phyloP scores from a whole-genome alignment of 2,329 filamentous ascomycete species.

The Monilinia vaccinii-corymbosi region DNA sequence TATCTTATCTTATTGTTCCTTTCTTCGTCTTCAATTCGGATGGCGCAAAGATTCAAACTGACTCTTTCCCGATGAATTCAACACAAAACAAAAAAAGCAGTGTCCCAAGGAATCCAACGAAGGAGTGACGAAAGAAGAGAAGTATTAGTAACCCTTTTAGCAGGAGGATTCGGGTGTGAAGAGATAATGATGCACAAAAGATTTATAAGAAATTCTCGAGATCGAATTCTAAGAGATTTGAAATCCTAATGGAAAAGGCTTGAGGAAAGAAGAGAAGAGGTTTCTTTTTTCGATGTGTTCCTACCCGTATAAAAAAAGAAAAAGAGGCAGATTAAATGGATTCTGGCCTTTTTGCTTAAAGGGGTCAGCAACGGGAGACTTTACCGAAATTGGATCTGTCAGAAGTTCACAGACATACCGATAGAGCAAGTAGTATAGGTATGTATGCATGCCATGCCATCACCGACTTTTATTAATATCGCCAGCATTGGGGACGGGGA shows the following conservation, averaged over 20 bases:
- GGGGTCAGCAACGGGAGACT: background rate
- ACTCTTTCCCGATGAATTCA: background rate
- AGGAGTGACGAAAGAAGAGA: conserved; percentile 1
- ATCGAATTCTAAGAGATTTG: background rate
- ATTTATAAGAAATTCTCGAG: background rate
- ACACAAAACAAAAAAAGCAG: background rate
- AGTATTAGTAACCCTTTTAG: background rate
- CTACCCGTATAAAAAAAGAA: background rate
- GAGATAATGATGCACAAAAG: background rate
- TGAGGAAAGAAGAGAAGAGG: background rate
- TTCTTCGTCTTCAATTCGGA: background rate
- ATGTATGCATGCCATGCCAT: background rate
- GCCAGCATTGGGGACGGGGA: background rate
- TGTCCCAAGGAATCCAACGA: background rate
- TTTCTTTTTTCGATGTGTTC: conserved; percentile 6
- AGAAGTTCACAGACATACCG: background rate
- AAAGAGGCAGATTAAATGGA: background rate
- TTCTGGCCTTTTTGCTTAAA: conserved; percentile 1
- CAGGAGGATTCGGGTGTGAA: background rate
- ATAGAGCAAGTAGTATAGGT: no score
- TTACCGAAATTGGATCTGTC: conserved; percentile 9
- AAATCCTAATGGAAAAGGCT: background rate
- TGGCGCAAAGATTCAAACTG: background rate
- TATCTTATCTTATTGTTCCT: no score
- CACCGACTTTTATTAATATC: background rate